Evolutionary conservation across 192 early-diverging fungal genomes (phyloP).

Genomic region (Backusella morwellensis): DNA sequence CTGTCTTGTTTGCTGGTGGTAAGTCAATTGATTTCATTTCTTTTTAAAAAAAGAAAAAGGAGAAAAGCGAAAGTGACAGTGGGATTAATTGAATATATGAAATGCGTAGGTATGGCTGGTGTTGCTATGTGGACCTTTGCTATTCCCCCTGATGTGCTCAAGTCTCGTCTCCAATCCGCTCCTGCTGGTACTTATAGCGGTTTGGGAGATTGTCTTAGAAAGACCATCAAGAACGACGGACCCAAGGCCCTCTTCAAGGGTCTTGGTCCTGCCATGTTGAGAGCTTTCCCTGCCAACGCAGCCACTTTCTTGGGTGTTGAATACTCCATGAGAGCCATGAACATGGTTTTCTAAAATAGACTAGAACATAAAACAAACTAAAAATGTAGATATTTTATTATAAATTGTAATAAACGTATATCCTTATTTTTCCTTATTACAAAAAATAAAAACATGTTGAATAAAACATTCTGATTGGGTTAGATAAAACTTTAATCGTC

Average conservation of each 20-base stretch:
- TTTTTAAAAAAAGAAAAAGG: background rate
- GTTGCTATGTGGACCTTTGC: constrained; percentile 97
- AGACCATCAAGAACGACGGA: constrained; percentile 69
- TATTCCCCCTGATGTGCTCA: constrained; percentile 88
- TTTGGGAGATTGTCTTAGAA: constrained; percentile 52
- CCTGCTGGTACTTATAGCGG: constrained; percentile 84
- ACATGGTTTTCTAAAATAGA: constrained; percentile 36
- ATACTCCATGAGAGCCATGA: constrained; percentile 45
- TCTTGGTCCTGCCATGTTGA: constrained; percentile 77
- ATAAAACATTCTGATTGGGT: background rate
- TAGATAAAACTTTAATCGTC: background rate
- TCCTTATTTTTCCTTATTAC: constrained; percentile 2
- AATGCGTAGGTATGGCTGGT: constrained; percentile 74
- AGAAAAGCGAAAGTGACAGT: background rate
- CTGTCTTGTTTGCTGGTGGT: constrained; percentile 93
- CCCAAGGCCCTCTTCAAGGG: constrained; percentile 84
- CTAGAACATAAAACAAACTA: background rate
- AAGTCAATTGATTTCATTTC: constrained; percentile 14
- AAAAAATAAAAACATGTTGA: background rate
- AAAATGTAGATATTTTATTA: constrained; percentile 5
- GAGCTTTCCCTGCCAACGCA: constrained; percentile 84
- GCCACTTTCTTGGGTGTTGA: constrained; percentile 72
- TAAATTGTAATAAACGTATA: constrained; percentile 1
- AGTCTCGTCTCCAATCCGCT: constrained; percentile 83
- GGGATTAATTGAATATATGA: background rate